These are phyloP conservation scores for Lactarius evosmus DNA, from an alignment of 768 basidiomycete genomes.

Conservation along the genomic window DNA sequence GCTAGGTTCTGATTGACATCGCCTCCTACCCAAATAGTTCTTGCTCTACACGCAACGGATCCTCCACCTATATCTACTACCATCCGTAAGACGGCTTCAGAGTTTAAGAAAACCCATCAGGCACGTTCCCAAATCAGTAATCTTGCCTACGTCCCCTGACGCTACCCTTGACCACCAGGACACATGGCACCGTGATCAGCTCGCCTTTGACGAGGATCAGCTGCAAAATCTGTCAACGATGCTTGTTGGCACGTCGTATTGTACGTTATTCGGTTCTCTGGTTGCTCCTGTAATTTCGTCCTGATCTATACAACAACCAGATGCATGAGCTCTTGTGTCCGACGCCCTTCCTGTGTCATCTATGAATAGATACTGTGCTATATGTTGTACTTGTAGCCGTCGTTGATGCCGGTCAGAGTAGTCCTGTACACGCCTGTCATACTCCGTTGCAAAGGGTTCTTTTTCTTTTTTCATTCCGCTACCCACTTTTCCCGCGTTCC, in stretches of 20 bases:
- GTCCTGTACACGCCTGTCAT: background rate
- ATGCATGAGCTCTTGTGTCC: slow-evolving; percentile 22
- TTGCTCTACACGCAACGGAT: slow-evolving; percentile 76
- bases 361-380: background rate
- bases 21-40: slow-evolving; percentile 42
- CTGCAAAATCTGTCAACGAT: slow-evolving; percentile 82
- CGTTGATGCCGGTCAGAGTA: background rate
- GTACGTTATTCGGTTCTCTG: slow-evolving; percentile 43
- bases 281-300: slow-evolving; percentile 22
- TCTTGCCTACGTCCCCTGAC: background rate
- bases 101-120: slow-evolving; percentile 69
- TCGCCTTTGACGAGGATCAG: slow-evolving; percentile 85
- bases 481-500: slow-evolving; percentile 1
- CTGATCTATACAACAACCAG: slow-evolving; percentile 29
- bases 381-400: background rate
- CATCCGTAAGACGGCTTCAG: slow-evolving; percentile 79
- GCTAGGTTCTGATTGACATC: slow-evolving; percentile 6
- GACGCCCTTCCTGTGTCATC: background rate
- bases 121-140: slow-evolving; percentile 21
- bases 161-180: slow-evolving; percentile 47
- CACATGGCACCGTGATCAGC: slow-evolving; percentile 89
- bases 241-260: slow-evolving; percentile 87
- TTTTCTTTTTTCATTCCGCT: background rate
- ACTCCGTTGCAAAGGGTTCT: background rate
- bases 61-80: slow-evolving; percentile 89